Evolutionary conservation across 768 basidiomycete genomes (phyloP).

Genomic region (Asterophora parasitica): DNA sequence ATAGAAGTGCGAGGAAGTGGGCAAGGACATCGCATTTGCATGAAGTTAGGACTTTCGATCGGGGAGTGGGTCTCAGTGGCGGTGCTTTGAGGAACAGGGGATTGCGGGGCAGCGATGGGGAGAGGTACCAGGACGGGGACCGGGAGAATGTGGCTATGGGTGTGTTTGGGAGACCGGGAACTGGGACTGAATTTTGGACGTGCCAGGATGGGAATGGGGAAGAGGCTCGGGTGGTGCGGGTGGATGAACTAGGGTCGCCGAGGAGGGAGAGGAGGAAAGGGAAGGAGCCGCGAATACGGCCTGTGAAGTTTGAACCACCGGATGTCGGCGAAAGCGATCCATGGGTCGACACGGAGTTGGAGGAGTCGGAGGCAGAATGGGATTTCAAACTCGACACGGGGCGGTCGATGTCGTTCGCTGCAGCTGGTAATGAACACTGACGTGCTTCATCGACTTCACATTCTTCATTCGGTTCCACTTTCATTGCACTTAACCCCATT

Average conservation of each 20-base stretch:
- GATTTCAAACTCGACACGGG: background rate
- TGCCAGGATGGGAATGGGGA: background rate
- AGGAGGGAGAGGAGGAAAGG: background rate
- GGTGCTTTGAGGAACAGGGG: background rate
- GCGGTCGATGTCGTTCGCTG: background rate
- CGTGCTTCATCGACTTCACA: background rate
- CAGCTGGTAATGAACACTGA: slow-evolving; percentile 2
- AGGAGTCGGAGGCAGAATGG: slow-evolving; percentile 5
- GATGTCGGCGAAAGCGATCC: slow-evolving; percentile 10
- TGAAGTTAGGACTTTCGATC: slow-evolving; percentile 35
- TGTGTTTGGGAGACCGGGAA: background rate
- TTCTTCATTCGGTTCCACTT: background rate
- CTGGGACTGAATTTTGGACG: slow-evolving; percentile 11
- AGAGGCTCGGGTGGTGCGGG: background rate
- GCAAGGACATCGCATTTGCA: slow-evolving; percentile 68
- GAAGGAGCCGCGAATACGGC: background rate
- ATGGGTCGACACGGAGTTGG: slow-evolving; percentile 18
- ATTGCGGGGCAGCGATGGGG: background rate
- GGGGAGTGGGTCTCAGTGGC: background rate
- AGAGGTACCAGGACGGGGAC: background rate
- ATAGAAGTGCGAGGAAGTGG: slow-evolving; percentile 50
- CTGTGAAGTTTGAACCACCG: background rate
- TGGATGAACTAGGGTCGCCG: background rate
- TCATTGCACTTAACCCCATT: background rate
- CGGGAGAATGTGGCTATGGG: slow-evolving; percentile 3